These are phyloP conservation scores for Chlamydomonas sphaeroides DNA, from an alignment of 139 green algal genomes.

Conservation along the genomic window DNA sequence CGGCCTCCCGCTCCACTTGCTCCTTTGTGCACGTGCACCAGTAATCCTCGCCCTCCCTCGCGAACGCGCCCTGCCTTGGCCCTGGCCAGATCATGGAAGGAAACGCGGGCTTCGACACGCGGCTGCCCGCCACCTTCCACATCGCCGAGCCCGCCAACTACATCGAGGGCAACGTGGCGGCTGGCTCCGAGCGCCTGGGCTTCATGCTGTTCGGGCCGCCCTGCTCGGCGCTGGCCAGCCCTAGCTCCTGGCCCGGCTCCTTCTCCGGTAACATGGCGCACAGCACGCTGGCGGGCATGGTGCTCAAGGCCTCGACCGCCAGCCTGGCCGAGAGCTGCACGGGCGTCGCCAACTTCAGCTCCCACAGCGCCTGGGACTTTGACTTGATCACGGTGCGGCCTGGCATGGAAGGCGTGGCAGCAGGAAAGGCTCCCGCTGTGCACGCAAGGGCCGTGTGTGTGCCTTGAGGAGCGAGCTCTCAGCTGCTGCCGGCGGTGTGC, in stretches of 20 bases:
- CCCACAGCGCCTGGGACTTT: constrained; percentile 66
- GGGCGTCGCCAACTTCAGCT: constrained; percentile 43
- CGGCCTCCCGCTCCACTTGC: no score
- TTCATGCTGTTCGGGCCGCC: constrained; percentile 11
- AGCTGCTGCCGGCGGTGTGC: no score
- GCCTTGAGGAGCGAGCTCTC: no score
- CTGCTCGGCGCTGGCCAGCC: neutral
- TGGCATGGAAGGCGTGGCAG: no score
- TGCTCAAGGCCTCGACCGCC: neutral
- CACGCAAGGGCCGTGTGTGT: no score
- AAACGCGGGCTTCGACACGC: neutral
- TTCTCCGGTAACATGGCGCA: constrained; percentile 53
- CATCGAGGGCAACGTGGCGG: constrained; percentile 58
- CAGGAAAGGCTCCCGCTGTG: no score
- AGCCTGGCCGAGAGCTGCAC: constrained; percentile 39
- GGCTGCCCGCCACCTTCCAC: neutral
- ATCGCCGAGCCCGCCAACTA: constrained; percentile 13
- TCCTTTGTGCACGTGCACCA: no score
- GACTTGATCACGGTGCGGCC: constrained; percentile 64
- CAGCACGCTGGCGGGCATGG: constrained; percentile 42
- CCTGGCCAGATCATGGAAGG: neutral
- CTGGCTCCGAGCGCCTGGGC: constrained; percentile 59
- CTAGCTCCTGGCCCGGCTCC: neutral
- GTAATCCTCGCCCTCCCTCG: no score
- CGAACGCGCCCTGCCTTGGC: no score